These are phyloP conservation scores for Leccinum pellstonianum DNA, from an alignment of 768 basidiomycete genomes.

Conservation along the genomic window DNA sequence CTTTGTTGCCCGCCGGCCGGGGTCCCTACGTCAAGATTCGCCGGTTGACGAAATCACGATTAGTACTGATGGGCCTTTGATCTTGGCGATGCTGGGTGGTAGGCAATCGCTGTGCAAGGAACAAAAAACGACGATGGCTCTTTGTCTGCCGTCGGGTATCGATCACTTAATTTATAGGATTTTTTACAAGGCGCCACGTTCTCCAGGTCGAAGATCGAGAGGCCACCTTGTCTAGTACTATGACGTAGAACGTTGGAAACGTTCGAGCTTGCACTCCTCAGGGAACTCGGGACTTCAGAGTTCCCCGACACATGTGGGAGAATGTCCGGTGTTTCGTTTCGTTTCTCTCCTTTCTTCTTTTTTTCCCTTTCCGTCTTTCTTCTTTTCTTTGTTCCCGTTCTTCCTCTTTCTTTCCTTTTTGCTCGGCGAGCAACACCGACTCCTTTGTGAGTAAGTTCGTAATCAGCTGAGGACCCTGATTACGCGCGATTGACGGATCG, in stretches of 20 bases:
- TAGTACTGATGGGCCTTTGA: background rate
- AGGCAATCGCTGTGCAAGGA: constrained; percentile 13
- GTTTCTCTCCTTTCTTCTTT: background rate
- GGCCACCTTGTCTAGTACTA: background rate
- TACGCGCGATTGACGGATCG: constrained; percentile 12
- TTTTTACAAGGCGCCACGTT: background rate
- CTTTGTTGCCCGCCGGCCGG: background rate
- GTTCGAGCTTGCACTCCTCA: background rate
- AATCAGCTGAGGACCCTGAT: background rate
- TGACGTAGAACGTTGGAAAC: background rate
- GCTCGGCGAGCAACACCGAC: background rate
- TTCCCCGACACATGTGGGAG: background rate
- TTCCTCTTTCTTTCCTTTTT: background rate
- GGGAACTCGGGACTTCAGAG: background rate
- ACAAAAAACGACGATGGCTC: background rate
- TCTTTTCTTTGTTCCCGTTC: background rate
- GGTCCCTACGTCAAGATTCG: background rate
- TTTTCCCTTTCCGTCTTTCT: background rate
- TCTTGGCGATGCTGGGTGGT: constrained; percentile 1
- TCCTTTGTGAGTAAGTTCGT: constrained; percentile 5
- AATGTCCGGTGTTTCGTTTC: background rate
- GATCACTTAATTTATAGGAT: background rate
- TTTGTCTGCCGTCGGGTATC: background rate
- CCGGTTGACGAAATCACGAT: constrained; percentile 1
- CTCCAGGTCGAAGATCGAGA: background rate